Evolutionary conservation across 345 rosid species (phyloP).

Genomic region (Eucalyptus sp.): DNA sequence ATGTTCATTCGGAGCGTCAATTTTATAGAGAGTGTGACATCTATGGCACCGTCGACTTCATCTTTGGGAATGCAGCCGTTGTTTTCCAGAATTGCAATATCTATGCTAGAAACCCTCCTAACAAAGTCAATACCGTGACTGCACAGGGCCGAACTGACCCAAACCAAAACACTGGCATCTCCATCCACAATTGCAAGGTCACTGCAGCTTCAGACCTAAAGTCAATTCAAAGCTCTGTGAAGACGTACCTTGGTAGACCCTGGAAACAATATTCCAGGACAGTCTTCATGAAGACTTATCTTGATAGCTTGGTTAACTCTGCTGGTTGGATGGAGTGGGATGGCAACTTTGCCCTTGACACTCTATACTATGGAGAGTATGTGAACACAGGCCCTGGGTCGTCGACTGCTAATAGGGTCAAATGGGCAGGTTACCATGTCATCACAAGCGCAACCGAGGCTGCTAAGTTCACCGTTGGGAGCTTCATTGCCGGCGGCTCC

Average conservation of each 20-base stretch:
- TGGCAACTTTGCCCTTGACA: slow-evolving; percentile 31
- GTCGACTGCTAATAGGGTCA: slow-evolving; percentile 25
- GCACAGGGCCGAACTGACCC: slow-evolving; percentile 49
- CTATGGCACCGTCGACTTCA: slow-evolving; percentile 51
- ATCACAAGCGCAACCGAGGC: slow-evolving; percentile 31
- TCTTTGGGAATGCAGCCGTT: slow-evolving; percentile 50
- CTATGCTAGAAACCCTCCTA: slow-evolving; percentile 23
- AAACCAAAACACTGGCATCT: slow-evolving; percentile 51
- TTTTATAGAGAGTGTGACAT: slow-evolving; percentile 50
- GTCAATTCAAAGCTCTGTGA: slow-evolving; percentile 30
- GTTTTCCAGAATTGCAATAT: slow-evolving; percentile 49
- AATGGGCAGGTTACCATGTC: slow-evolving; percentile 29
- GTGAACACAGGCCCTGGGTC: slow-evolving; percentile 35
- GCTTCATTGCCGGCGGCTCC: slow-evolving; percentile 29
- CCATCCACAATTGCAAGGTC: slow-evolving; percentile 40
- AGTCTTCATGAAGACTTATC: slow-evolving; percentile 23
- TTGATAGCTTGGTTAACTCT: slow-evolving; percentile 32
- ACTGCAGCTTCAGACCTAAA: slow-evolving; percentile 30
- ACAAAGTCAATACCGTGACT: slow-evolving; percentile 27
- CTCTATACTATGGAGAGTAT: slow-evolving; percentile 48
- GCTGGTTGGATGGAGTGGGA: slow-evolving; percentile 48
- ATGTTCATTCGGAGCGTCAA: slow-evolving; percentile 45
- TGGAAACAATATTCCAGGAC: slow-evolving; percentile 41
- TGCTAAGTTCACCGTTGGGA: slow-evolving; percentile 24
- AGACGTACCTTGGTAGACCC: slow-evolving; percentile 41